phyloP scores from a whole-genome alignment of 345 rosid species.

The Kandelia obovata region DNA sequence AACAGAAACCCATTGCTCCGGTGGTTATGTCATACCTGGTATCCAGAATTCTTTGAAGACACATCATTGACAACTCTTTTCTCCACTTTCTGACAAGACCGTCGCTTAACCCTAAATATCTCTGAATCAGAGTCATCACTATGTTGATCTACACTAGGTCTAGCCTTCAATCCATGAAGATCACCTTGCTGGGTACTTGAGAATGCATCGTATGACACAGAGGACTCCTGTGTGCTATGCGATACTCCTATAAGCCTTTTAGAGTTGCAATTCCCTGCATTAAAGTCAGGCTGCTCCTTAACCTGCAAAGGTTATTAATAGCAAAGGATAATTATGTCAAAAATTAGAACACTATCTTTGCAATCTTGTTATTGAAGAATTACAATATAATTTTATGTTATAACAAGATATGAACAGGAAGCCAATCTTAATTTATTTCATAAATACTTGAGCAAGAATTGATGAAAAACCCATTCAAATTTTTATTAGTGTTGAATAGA shows the following conservation, averaged over 20 bases:
- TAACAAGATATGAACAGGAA: too few species aligned
- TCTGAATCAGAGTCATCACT: conserved; percentile 86
- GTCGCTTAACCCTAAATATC: conserved; percentile 88
- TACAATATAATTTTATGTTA: not conserved
- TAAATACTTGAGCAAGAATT: not conserved
- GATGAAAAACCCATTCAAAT: not conserved
- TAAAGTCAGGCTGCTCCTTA: conserved; percentile 34
- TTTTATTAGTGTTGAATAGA: too few species aligned
- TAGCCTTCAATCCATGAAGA: conserved; percentile 27
- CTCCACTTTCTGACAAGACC: conserved; percentile 60
- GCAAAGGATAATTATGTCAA: not conserved
- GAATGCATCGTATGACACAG: conserved; percentile 36
- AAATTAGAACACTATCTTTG: not conserved
- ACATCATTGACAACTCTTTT: conserved; percentile 45
- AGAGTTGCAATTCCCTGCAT: conserved; percentile 31
- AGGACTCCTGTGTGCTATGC: conserved; percentile 26
- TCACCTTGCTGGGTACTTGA: conserved; percentile 20
- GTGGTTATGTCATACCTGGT: conserved; percentile 49
- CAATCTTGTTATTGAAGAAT: not conserved
- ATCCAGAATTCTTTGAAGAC: conserved; percentile 41
- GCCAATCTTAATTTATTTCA: too few species aligned
- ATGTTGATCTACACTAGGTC: conserved; percentile 36
- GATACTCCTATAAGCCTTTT: conserved; percentile 36
- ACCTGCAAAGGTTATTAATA: conserved; percentile 38
- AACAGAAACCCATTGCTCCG: too few species aligned